Percentiles rank a stretch among this genome's conserved stretches.
Conservation (phyloP, 352 stramenopile species). For the Phytopythium oedochilum region DNA sequence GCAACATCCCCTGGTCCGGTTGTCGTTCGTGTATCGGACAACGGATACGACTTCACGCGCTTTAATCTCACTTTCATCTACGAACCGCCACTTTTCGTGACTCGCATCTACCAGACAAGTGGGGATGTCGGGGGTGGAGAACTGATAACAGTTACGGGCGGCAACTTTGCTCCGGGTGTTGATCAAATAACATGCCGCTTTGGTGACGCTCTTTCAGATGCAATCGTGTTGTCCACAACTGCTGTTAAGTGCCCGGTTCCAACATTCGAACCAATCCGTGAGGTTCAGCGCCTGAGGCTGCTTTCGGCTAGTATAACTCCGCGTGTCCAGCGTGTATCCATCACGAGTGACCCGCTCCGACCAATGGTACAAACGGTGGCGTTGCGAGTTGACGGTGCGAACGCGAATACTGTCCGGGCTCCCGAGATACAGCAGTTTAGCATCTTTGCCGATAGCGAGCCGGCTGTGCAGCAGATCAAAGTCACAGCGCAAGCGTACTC, state of each 20-base stretch:
- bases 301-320: conserved; percentile 35
- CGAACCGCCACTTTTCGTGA: conserved; percentile 39
- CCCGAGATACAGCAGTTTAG: conserved; percentile 52
- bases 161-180: conserved; percentile 40
- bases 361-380: conserved; percentile 30
- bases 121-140: conserved; percentile 62
- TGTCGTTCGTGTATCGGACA: conserved; percentile 43
- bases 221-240: conserved; percentile 49
- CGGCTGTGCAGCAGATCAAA: conserved; percentile 37
- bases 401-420: conserved; percentile 6
- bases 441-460: conserved; percentile 25
- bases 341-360: conserved; percentile 28
- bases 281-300: conserved; percentile 79
- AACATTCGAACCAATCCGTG: conserved; percentile 55
- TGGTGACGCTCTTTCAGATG: conserved; percentile 70
- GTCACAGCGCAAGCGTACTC: conserved; percentile 29
- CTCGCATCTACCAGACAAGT: conserved; percentile 46
- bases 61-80: conserved; percentile 60
- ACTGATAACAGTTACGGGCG: conserved; percentile 50
- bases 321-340: conserved; percentile 46
- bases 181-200: conserved; percentile 80
- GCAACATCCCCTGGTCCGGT: conserved; percentile 22
- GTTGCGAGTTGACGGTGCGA: neutral
- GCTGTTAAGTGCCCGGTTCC: conserved; percentile 67
- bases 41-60: conserved; percentile 42